Evolutionary conservation across 352 stramenopile species (phyloP), one percentile per base, ranked within the genome.

Genomic region (Globisporangium ultimum): DNA sequence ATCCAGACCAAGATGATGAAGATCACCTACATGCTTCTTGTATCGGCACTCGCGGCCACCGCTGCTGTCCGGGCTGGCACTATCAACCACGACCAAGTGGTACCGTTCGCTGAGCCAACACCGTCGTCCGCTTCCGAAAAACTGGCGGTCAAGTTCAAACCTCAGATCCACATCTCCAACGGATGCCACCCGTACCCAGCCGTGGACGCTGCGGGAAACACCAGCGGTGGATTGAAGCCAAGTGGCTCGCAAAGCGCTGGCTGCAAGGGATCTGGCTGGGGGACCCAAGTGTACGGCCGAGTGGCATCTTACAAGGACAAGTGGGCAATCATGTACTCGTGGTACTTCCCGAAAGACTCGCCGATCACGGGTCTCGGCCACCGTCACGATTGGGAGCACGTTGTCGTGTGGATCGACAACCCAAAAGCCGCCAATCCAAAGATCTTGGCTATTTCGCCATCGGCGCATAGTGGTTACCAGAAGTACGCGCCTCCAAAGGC

Each of bases 341-440:
- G 68, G 68, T 80, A 80, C 63, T 76, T 80, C 53, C 63, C 45
- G 17, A 80, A 76, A 55, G 67, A 80, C 60, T 66, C 66, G 34
- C 68, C 68, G 24, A 68, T 53, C 12, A 54, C 61, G 18, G 22
- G 52, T 12, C 42, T 80, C 7, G 72, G 68, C 12, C 68, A 80
- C 52, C 71, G 68, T 13, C 68, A 75, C 34, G 60, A 68, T 21
- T 80, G 71, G 71, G 60, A 73, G 58, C 58, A 63, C 38, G 62
- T 68, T n/a, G 59, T 80, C 3, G 71, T 80, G 8, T 75, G 71
- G 71, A 70, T 80, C 40, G 64, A 72, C 48, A 68, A 70, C 41
- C 63, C 67, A 22, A 38, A 58, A 2, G 32, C 20, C 7, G n/a
- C 48, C 2, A 64, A 70, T 46, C 67, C 67, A 34, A 67, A 41